Conservation (phyloP, 1,139 yeast genomes). For the Yamadazyma dendronema region DNA sequence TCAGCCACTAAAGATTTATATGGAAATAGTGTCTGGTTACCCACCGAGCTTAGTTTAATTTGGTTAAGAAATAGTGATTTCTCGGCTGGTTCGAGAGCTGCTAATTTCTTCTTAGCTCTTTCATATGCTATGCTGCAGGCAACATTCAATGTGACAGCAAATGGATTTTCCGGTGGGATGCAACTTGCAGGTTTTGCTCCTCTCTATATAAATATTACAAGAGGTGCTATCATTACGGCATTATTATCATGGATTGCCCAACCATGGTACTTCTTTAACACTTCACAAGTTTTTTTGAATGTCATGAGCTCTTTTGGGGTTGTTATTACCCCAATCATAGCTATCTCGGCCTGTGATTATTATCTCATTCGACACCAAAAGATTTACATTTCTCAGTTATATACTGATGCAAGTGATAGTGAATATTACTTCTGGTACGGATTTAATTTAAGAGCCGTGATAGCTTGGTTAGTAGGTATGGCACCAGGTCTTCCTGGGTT, state of each 20-base stretch:
- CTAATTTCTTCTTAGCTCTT: conserved; percentile 28
- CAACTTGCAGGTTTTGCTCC: conserved; percentile 29
- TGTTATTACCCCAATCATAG: conserved; percentile 14
- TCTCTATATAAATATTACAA: conserved; percentile 26
- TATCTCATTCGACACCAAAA: conserved; percentile 9
- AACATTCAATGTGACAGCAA: conserved; percentile 22
- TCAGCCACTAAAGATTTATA: conserved; percentile 29
- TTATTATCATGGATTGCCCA: conserved; percentile 20
- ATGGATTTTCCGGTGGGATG: conserved; percentile 29
- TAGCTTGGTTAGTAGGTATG: conserved; percentile 13
- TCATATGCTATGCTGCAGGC: conserved; percentile 21
- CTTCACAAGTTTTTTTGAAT: conserved; percentile 16
- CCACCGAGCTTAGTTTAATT: conserved; percentile 29
- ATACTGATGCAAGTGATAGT: conserved; percentile 9
- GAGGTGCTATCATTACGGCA: conserved; percentile 23
- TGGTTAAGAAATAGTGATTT: conserved; percentile 20
- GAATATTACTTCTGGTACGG: conserved; percentile 12
- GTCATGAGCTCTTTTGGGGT: conserved; percentile 16
- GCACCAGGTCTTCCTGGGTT: conserved; percentile 15
- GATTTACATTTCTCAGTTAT: conserved; percentile 11
- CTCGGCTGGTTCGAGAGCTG: conserved; percentile 27
- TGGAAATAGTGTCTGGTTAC: conserved; percentile 28
- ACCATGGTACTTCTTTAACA: conserved; percentile 21
- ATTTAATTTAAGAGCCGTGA: conserved; percentile 13
- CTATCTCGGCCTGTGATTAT: conserved; percentile 13